Evolutionary conservation across 116 monocot species (phyloP).

Genomic region (Posidonia oceanica): DNA sequence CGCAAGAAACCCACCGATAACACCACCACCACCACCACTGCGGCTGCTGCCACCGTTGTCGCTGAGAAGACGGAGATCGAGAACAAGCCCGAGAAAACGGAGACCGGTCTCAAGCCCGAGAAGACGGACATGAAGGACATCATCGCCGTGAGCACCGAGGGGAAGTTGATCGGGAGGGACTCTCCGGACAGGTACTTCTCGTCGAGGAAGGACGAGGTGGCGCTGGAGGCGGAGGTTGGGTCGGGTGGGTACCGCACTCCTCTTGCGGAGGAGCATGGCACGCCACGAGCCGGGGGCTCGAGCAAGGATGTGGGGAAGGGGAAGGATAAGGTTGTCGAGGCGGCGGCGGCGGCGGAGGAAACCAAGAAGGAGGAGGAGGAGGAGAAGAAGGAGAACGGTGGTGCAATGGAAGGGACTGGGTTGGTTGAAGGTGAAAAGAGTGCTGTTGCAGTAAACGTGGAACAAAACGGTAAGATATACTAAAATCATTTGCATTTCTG

Average conservation of each 20-base stretch:
- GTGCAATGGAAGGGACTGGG: background rate
- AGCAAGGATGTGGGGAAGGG: too few relatives aligned
- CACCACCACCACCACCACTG: background rate
- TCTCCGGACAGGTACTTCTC: slow-evolving; percentile 28
- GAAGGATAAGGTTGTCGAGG: too few relatives aligned
- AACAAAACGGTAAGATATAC: background rate
- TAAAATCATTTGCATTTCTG: too few relatives aligned
- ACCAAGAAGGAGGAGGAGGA: background rate
- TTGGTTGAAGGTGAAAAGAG: background rate
- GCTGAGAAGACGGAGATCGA: background rate
- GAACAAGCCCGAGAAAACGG: background rate
- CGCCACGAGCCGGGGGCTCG: too few relatives aligned
- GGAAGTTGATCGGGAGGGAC: background rate
- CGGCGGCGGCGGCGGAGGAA: too few relatives aligned
- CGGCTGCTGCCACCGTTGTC: background rate
- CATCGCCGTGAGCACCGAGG: background rate
- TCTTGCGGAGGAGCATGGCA: background rate
- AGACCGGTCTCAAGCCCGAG: background rate
- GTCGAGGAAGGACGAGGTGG: slow-evolving; percentile 11
- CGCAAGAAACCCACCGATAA: background rate
- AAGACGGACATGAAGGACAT: slow-evolving; percentile 6
- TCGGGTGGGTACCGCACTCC: slow-evolving; percentile 3
- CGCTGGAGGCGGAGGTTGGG: background rate
- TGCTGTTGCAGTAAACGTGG: background rate
- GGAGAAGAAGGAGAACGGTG: background rate